These are phyloP conservation scores for Trichoderma brevicompactum DNA, from an alignment of 2,329 filamentous ascomycete genomes.

Conservation along the genomic window DNA sequence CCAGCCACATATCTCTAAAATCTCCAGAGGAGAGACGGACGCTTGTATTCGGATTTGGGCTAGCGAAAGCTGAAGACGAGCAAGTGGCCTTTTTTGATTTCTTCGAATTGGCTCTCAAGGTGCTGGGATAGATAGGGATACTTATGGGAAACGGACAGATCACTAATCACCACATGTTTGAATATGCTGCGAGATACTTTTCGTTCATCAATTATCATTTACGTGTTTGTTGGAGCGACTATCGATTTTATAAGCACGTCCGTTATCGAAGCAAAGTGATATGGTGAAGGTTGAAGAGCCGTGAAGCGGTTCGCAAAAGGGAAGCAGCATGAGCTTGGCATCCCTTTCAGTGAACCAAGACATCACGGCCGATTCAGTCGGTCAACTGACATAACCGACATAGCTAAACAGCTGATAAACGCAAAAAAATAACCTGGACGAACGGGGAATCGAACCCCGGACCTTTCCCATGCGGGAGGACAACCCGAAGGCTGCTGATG, in stretches of 20 bases:
- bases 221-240: too few relatives aligned
- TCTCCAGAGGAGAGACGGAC: constrained; percentile 67
- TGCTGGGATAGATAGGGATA: constrained; percentile 47
- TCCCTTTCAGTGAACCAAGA: neutral
- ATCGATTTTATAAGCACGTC: too few relatives aligned
- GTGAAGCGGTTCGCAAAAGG: too few relatives aligned
- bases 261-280: too few relatives aligned
- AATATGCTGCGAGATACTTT: neutral
- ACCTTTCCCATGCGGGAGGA: constrained; percentile 29
- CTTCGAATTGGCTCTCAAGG: constrained; percentile 64
- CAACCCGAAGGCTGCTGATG: constrained; percentile 15
- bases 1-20: constrained; percentile 73
- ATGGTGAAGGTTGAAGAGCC: too few relatives aligned
- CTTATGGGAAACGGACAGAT: neutral
- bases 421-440: constrained; percentile 29
- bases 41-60: constrained; percentile 64
- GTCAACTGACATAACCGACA: too few relatives aligned
- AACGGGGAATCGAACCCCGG: constrained; percentile 32
- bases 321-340: too few relatives aligned
- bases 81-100: constrained; percentile 67
- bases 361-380: too few relatives aligned
- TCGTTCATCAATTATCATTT: neutral
- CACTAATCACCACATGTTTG: too few relatives aligned
- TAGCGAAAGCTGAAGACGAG: constrained; percentile 55
- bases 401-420: neutral